Evolutionary conservation across 192 early-diverging fungal species (phyloP).

Genomic region (Umbelopsis isabellina): DNA sequence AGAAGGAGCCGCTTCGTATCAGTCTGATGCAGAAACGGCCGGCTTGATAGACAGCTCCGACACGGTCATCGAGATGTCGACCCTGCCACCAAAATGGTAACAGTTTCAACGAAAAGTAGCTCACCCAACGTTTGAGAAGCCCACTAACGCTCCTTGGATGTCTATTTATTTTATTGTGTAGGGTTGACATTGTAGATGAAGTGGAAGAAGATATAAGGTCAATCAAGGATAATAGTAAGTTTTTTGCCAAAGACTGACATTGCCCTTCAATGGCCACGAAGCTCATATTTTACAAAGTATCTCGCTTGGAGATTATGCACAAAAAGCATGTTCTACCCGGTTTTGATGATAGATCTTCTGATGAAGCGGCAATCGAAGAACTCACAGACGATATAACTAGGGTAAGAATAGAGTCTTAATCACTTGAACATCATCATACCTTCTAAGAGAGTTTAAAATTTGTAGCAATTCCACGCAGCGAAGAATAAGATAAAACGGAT

Average conservation of each 20-base stretch:
- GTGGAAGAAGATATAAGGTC: slow-evolving; percentile 70
- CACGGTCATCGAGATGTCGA: slow-evolving; percentile 86
- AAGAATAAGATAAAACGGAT: slow-evolving; percentile 83
- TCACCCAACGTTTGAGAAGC: neutral
- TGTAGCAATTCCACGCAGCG: slow-evolving; percentile 79
- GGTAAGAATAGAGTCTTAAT: slow-evolving; percentile 46
- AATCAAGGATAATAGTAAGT: slow-evolving; percentile 65
- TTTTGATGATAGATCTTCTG: slow-evolving; percentile 84
- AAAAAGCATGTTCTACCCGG: slow-evolving; percentile 90
- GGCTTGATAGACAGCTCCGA: slow-evolving; percentile 71
- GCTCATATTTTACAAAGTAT: slow-evolving; percentile 45
- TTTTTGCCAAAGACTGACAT: neutral
- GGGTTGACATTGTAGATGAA: slow-evolving; percentile 92
- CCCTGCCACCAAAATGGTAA: slow-evolving; percentile 91
- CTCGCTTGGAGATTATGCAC: slow-evolving; percentile 79
- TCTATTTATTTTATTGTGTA: slow-evolving; percentile 26
- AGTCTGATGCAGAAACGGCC: slow-evolving; percentile 48
- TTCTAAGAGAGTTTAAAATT: neutral
- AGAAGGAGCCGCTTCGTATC: slow-evolving; percentile 34
- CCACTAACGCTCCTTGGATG: neutral
- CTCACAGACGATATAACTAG: slow-evolving; percentile 85
- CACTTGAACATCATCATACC: slow-evolving; percentile 19
- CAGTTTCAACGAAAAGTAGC: neutral
- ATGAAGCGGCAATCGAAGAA: slow-evolving; percentile 81
- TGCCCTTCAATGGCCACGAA: neutral